A percentile compares a stretch with the other conserved stretches of the same genome.
Conservation (phyloP, 148 eudicot species). For the Fallopia convolvulus region DNA sequence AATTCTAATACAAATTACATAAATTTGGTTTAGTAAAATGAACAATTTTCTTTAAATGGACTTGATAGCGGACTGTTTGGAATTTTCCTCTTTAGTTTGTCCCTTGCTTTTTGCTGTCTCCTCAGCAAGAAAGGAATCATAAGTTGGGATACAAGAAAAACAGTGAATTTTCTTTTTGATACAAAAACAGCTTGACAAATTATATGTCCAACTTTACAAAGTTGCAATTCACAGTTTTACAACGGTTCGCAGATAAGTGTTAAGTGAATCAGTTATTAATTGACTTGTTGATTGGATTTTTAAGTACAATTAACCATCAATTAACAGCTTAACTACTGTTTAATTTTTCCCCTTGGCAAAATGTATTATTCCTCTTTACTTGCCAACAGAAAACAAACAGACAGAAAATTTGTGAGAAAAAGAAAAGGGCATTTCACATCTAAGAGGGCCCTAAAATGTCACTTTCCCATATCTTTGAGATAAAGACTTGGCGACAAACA, state of each 20-base stretch:
- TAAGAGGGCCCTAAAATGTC: constrained; percentile 18
- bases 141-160: neutral
- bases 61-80: neutral
- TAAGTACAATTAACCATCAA: neutral
- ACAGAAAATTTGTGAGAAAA: too few species aligned
- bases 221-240: neutral
- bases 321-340: neutral
- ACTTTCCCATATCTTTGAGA: constrained; percentile 24
- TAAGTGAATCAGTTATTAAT: neutral
- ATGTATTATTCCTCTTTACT: too few species aligned
- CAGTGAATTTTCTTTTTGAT: neutral
- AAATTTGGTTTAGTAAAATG: too few species aligned
- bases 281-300: neutral
- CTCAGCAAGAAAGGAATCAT: neutral
- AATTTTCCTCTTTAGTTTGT: neutral
- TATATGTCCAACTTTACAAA: neutral
- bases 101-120: neutral
- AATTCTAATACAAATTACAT: too few species aligned
- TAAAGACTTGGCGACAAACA: constrained; percentile 22
- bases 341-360: too few species aligned
- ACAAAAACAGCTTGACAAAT: too few species aligned
- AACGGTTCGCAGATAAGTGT: neutral
- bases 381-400: too few species aligned
- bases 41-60: too few species aligned
- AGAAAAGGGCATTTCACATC: neutral